Evolutionary conservation across 768 basidiomycete species (phyloP), one percentile per base, ranked within the genome.

Genomic region (Pulveroboletus sp.): DNA sequence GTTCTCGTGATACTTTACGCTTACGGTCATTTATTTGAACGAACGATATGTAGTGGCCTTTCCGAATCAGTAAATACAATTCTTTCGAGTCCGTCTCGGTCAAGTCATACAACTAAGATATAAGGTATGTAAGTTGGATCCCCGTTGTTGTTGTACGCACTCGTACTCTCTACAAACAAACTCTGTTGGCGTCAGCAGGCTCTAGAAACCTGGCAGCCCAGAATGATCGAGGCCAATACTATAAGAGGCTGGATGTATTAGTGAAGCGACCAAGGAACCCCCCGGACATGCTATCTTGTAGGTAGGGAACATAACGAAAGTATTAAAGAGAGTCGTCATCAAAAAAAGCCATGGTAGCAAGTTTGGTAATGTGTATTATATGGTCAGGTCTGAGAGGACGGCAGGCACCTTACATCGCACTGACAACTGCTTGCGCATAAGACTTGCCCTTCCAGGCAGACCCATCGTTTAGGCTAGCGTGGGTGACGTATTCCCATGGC

Each of bases 1-100:
- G 39, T 78, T 81, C 60, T 72, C 76, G 17, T 77, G 60, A 36
- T 37, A 35, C n/a, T 35, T n/a, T 18, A 37, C 21, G 21, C 21
- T 33, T 39, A 11, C 11, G 13, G 9, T 26, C 24, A 9, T 32
- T 36, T 15, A 9, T 21, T 17, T 46, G 32, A 35, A 24, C 8
- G 32, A 35, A 24, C 8, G 18, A 53, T 15, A 27, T 24, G 3
- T 28, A 17, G n/a, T 15, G 3, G 26, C 13, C 11, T 27, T 17
- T 14, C 2, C 27, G 35, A 8, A 14, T 15, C 8, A 21, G n/a
- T 32, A 8, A 30, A 41, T 26, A 18, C 6, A 17, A 4, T 28
- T 24, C 6, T 32, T 42, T 11, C 9, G 32, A 17, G 18, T 14
- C 5, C 10, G 43, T 24, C 35, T 14, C 11, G 21, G 15, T 37